A percentile compares a stretch with the other conserved stretches of the same genome.
Conservation (phyloP, 306 rosid genomes). For the Ormosia emarginata region DNA sequence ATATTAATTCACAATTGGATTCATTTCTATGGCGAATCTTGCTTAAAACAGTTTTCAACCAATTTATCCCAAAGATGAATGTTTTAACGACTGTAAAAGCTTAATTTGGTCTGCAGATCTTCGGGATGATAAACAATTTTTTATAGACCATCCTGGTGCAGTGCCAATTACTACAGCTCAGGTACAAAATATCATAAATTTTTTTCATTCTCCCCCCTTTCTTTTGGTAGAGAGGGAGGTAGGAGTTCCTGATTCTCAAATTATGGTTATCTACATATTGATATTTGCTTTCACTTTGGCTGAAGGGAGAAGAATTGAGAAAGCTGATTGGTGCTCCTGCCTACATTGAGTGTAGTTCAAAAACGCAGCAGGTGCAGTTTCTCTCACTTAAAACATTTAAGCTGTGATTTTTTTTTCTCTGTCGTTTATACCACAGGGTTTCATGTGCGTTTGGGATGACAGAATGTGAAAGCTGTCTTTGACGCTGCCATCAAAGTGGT, state of each 20-base stretch:
- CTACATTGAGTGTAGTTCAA: slow-evolving; percentile 78
- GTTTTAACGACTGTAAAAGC: background rate
- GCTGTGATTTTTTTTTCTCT: background rate
- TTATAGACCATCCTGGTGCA: background rate
- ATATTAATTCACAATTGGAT: background rate
- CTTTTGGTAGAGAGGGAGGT: background rate
- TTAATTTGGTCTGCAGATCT: slow-evolving; percentile 53
- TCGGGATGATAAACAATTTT: too few relatives aligned
- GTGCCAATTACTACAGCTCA: slow-evolving; percentile 61
- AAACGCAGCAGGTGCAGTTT: slow-evolving; percentile 65
- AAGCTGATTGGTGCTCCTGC: slow-evolving; percentile 73
- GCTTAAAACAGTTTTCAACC: background rate
- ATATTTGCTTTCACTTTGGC: slow-evolving; percentile 13
- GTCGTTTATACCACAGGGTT: background rate
- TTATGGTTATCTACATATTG: background rate
- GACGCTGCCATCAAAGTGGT: slow-evolving; percentile 95
- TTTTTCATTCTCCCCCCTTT: background rate
- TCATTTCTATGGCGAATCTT: background rate
- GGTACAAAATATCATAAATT: slow-evolving; percentile 23
- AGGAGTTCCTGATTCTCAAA: slow-evolving; percentile 1
- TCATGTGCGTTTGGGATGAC: slow-evolving; percentile 27
- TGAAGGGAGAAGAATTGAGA: slow-evolving; percentile 78
- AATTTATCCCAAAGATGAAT: background rate
- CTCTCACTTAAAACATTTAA: background rate
- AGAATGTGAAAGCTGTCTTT: slow-evolving; percentile 85